Base-by-base conservation (phyloP, 768 basidiomycete species). In the Termitomyces sp. region DNA sequence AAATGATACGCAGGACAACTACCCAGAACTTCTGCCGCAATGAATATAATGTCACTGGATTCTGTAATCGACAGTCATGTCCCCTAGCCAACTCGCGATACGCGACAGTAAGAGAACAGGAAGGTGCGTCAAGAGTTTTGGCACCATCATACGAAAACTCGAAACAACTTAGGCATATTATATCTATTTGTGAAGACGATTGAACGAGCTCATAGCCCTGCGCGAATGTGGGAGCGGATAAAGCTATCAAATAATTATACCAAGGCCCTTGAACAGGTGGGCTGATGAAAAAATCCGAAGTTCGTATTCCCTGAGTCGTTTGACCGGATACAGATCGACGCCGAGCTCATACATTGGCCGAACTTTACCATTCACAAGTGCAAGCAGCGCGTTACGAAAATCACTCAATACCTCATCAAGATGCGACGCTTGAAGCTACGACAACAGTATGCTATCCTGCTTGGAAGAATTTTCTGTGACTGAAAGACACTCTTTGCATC, bases 1-100 rank as follows among this genome's bases (percentile, higher is more conserved):
- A 61, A 54, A 65, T 55, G 51, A 36, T 61, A 36, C 59, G 16
- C 70, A 96, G 95, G 73, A 96, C 96, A 0, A 78, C 86, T 2
- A 97, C 94, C 2, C 96, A 98, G 74, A 98, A 97, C 70, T 98
- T 99, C 76, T 98, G 97, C 75, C 81, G 95, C 55, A 99, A 99
- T 73, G 94, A 97, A 76, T 98, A 97, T 79, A 99, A 99, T 72
- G 89, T 98, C 30, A 95, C 95, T 12, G 97, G 97, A 22, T 81
- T 98, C 65, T 99, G 97, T 74, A 93, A 85, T 69, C 79, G 95
- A 57, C 93, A 95, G 68, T 95, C 95, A 50, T 98, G 97, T 76
- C 97, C 97, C 0, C 76, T 99, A n/a, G 97, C 97, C 5, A 98
- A 98, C 70, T 95, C 95, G 22, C 80, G 93, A 61, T 98, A 98